phyloP scores from a whole-genome alignment of 2,329 filamentous ascomycete genomes.

The Cladophialophora bantiana region DNA sequence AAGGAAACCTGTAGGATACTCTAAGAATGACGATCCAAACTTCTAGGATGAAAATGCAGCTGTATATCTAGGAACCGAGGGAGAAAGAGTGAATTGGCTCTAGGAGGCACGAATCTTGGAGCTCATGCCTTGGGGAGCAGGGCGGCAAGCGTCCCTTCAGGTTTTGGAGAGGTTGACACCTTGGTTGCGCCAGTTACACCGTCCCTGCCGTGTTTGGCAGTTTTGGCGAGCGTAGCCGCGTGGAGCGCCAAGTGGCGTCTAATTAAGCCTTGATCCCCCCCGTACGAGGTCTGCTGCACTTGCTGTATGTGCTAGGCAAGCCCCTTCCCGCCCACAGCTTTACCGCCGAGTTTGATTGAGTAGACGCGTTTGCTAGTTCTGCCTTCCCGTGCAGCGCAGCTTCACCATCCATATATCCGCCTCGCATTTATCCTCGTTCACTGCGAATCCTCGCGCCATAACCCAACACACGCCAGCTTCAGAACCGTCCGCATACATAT shows the following conservation, averaged over 20 bases:
- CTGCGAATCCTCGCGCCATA: neutral
- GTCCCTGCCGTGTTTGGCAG: neutral
- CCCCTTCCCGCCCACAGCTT: constrained; percentile 15
- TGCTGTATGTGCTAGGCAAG: neutral
- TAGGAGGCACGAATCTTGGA: neutral
- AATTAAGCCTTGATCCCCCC: neutral
- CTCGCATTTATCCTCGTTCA: constrained; percentile 3
- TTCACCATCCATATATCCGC: constrained; percentile 3
- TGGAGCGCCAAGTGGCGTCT: neutral
- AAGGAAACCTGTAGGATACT: neutral
- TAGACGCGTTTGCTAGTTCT: constrained; percentile 28
- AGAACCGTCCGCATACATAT: neutral
- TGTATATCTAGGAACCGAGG: neutral
- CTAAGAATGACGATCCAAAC: constrained; percentile 9
- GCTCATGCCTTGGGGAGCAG: neutral
- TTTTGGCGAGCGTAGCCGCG: constrained; percentile 1
- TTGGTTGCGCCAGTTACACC: neutral
- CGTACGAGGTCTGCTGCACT: neutral
- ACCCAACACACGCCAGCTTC: neutral
- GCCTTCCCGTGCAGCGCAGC: constrained; percentile 25
- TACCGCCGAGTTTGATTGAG: neutral
- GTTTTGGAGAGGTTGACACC: neutral
- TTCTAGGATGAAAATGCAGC: neutral
- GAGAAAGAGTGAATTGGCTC: neutral
- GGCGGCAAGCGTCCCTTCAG: neutral